phyloP scores from a whole-genome alignment of 768 basidiomycete genomes.

The Rickenella mellea region DNA sequence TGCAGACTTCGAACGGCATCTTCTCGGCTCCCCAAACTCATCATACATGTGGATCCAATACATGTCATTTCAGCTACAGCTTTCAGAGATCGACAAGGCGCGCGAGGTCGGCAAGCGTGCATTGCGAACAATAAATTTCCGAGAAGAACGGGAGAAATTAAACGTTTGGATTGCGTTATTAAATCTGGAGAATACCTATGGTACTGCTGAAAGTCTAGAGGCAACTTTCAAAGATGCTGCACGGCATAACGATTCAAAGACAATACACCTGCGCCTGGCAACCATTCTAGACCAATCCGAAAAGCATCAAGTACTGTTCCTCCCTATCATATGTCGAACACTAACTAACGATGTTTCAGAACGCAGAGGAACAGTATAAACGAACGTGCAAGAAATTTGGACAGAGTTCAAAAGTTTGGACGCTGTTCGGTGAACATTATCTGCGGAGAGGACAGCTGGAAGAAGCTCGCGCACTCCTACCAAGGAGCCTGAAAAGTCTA shows the following conservation, averaged over 20 bases:
- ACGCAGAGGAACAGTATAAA: constrained; percentile 88
- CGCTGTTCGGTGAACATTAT: constrained; percentile 76
- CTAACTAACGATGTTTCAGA: constrained; percentile 33
- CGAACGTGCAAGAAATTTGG: constrained; percentile 91
- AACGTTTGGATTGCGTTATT: constrained; percentile 97
- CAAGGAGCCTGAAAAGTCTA: constrained; percentile 81
- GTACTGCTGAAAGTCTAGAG: constrained; percentile 73
- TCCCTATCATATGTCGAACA: background rate
- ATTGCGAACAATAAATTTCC: constrained; percentile 80
- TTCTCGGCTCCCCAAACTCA: constrained; percentile 92
- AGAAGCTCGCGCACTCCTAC: constrained; percentile 75
- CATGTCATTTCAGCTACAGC: constrained; percentile 96
- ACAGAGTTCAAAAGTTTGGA: constrained; percentile 91
- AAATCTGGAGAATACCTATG: constrained; percentile 91
- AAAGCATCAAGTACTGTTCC: constrained; percentile 55
- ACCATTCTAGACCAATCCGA: constrained; percentile 77
- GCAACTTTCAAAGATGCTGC: constrained; percentile 84
- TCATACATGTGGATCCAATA: constrained; percentile 99
- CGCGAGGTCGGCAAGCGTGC: constrained; percentile 80
- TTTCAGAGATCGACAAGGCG: constrained; percentile 96
- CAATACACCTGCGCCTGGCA: constrained; percentile 76
- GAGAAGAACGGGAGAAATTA: constrained; percentile 91
- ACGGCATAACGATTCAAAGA: constrained; percentile 87
- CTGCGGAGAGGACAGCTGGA: constrained; percentile 65
- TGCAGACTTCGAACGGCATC: constrained; percentile 86